Conservation (phyloP, 2,329 filamentous ascomycete genomes). For the Fusarium agapanthi region DNA sequence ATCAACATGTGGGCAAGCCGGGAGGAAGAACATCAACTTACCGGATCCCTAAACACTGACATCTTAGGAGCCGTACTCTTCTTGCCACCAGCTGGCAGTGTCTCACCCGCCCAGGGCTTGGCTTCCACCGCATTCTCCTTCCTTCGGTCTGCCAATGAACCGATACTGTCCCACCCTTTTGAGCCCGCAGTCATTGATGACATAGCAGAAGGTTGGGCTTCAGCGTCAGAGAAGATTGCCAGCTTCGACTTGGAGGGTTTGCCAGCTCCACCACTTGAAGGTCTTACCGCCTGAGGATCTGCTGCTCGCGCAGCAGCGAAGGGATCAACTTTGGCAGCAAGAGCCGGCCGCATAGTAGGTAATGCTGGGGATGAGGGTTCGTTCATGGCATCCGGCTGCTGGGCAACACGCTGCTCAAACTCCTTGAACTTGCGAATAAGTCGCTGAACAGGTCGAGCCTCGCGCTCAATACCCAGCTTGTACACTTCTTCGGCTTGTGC, state of each 20-base stretch:
- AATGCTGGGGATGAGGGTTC: slow-evolving; percentile 88
- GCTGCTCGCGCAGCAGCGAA: slow-evolving; percentile 67
- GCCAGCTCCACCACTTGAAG: slow-evolving; percentile 58
- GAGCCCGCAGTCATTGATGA: slow-evolving; percentile 61
- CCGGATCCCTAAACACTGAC: slow-evolving; percentile 93
- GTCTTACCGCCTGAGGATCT: slow-evolving; percentile 73
- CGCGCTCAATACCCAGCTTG: slow-evolving; percentile 85
- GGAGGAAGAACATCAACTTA: slow-evolving; percentile 58
- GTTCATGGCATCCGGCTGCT: slow-evolving; percentile 65
- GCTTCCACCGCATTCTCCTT: slow-evolving; percentile 92
- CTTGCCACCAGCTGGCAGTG: slow-evolving; percentile 85
- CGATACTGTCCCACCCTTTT: slow-evolving; percentile 92
- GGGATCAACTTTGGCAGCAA: slow-evolving; percentile 87
- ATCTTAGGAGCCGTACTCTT: slow-evolving; percentile 80
- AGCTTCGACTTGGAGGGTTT: slow-evolving; percentile 83
- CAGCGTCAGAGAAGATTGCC: slow-evolving; percentile 86
- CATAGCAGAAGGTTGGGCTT: slow-evolving; percentile 66
- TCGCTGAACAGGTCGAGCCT: slow-evolving; percentile 83
- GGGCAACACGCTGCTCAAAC: slow-evolving; percentile 82
- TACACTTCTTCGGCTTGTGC: slow-evolving; percentile 94
- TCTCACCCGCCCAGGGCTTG: slow-evolving; percentile 92
- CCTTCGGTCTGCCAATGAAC: slow-evolving; percentile 84
- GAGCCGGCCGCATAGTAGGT: slow-evolving; percentile 80
- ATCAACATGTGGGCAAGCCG: slow-evolving; percentile 77
- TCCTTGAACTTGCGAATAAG: slow-evolving; percentile 90